Evolutionary conservation across 2,329 filamentous ascomycete genomes (phyloP), one percentile per base, ranked within the genome.

Genomic region (Aspergillus phoenicis): DNA sequence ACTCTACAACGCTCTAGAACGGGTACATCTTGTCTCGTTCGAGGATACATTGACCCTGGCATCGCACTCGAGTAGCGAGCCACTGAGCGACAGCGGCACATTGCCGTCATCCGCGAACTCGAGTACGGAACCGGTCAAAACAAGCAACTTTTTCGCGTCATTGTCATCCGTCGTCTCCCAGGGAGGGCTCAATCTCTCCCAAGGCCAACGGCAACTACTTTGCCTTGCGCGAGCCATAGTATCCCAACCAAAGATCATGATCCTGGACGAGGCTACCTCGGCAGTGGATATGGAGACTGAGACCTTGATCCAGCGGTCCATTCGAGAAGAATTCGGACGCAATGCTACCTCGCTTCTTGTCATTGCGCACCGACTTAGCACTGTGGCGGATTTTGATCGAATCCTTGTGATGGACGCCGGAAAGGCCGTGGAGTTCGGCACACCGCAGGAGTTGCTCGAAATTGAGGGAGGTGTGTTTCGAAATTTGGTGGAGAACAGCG

Each of bases 231-330:
- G 71, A 2, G 68, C 68, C 54, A 91, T 92, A 66, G 86, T 91
- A 24, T 83, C 86, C 0, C 83, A 87, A 0, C 89, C 90, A 3
- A 89, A 89, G 71, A 87, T 94, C 67, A 89, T 94, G 85, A 86
- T 93, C 1, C 83, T 93, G 1, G 90, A 94, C 71, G 90, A 93
- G 77, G 90, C 91, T 0, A 94, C 91, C 0, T 89, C 85, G 3
- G 89, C 90, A 0, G 89, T 93, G 2, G 90, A 93, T 73, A 91
- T 91, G 87, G 81, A 83, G 43, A 93, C 90, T 0, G 90, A 93
- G 71, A 79, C 83, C 1, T 82, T 91, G 26, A 93, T 93, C 68
- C 90, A 93, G 77, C 83, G 87, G 5, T 87, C 83, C 54, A 91
- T 93, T 66, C 83, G 89, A 22, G 86, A 89, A 69, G 88, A 91